Base-by-base conservation (phyloP, 306 rosid genomes). In the Vicia faba region DNA sequence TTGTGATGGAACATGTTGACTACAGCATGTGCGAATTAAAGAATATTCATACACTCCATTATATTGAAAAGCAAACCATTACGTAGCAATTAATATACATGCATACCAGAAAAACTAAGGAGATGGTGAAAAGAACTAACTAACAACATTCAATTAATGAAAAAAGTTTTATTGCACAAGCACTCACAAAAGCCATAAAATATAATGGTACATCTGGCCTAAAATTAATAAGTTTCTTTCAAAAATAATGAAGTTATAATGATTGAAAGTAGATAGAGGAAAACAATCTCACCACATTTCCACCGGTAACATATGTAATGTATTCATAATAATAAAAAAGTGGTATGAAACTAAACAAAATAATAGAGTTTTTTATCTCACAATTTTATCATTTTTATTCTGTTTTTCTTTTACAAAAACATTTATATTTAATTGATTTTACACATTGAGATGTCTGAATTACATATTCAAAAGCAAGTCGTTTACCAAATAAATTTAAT, bases 1-100 rank as follows among this genome's bases (percentile, higher is more conserved):
- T 29, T 28, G 61, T 71, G 85, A 74, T 71, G 78, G 71, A 73
- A 70, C 71, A 71, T 63, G 79, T 71, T 80, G 85, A 77, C 77
- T 66, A 49, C 16, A 50, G 38, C 8, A 20, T 77, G 66, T 57
- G 71, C 38, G 74, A 66, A 15, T 64, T 64, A 46, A 77, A 40
- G 64, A 73, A 73, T 65, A 59, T 65, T 53, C 69, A 69, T 58
- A 28, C 15, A 11, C 38, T 18, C 65, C 71, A 81, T 69, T 66
- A 74, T 56, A 66, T 66, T 67, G 70, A 69, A 61, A 78, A 61
- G 56, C 64, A 62, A 75, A 62, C n/a, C 36, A 50, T 64, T 58
- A 57, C 62, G 39, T 48, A 49, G 51, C 58, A 48, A 16, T 46
- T 43, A 63, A 60, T 39, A 68, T 51, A 68, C 63, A 41, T 55